These are phyloP conservation scores for Collybia sordida DNA, from an alignment of 768 basidiomycete species.

Conservation along the genomic window DNA sequence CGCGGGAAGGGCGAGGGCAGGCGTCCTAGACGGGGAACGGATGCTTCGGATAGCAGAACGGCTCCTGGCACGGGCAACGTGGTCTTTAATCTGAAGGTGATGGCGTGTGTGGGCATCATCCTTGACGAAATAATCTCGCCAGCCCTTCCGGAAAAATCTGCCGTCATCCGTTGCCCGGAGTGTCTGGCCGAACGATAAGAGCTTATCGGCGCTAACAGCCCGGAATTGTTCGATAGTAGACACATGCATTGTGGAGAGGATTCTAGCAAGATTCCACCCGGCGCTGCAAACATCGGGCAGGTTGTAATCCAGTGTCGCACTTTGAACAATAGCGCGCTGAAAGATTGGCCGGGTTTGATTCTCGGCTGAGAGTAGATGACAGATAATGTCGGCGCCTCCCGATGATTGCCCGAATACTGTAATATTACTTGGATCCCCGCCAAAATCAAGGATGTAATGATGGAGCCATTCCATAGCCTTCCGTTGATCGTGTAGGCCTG, in stretches of 20 bases:
- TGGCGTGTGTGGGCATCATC: conserved; percentile 27
- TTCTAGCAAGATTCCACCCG: conserved; percentile 66
- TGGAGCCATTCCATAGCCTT: conserved; percentile 65
- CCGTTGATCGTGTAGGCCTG: conserved; percentile 66
- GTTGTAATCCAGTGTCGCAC: conserved; percentile 60
- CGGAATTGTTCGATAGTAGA: conserved; percentile 64
- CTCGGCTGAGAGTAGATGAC: conserved; percentile 59
- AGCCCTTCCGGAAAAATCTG: conserved; percentile 61
- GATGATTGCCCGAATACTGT: conserved; percentile 52
- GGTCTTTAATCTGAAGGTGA: conserved; percentile 24
- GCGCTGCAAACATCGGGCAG: conserved; percentile 59
- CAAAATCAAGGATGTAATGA: conserved; percentile 59
- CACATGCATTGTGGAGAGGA: conserved; percentile 55
- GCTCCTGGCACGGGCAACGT: conserved; percentile 23
- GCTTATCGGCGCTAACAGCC: conserved; percentile 52
- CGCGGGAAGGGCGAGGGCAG: conserved; percentile 22
- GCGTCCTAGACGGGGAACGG: conserved; percentile 18
- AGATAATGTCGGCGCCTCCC: conserved; percentile 58
- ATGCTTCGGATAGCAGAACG: conserved; percentile 16
- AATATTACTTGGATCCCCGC: conserved; percentile 63
- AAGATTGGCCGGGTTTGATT: conserved; percentile 66
- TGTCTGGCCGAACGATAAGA: conserved; percentile 50
- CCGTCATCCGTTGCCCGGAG: conserved; percentile 68
- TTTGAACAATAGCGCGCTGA: conserved; percentile 76
- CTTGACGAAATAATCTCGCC: conserved; percentile 48